Base-by-base conservation (phyloP, 768 basidiomycete genomes). In the Strobilomyces echinocephalus region DNA sequence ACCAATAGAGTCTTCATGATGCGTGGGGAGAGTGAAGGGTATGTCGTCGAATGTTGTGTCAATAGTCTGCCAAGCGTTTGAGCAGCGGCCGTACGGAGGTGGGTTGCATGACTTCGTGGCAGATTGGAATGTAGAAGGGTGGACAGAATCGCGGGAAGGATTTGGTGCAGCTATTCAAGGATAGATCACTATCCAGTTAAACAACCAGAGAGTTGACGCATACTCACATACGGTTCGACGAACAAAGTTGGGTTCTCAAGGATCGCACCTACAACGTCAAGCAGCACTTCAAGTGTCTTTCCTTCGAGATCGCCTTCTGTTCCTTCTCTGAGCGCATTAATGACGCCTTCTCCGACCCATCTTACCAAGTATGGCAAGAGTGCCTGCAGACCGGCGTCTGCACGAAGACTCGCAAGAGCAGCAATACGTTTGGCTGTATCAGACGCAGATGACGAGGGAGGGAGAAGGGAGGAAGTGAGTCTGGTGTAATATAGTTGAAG, bases 401-500 rank as follows among this genome's bases (percentile, higher is more conserved):
- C 81, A 49, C 92, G 75, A 60, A 99, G 72, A 64, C 91, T 94
- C 8, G 91, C 91, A 45, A 99, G 76, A 5, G 97, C 95, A 4
- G 97, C 97, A 0, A 83, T 81, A 3, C 94, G 83, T 64, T 93
- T 91, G 10, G 83, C 72, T 8, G 76, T 69, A 57, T 93, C 91
- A 6, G 71, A 60, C 21, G 57, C 43, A n/a, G 63, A 67, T 0
- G 60, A 54, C 12, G 64, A 62, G 34, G 48, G 45, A n/a, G 30
- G 41, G 35, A 94, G 74, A 4, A 97, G 77, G 15, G 89, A 88
- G 5, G 85, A 78, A 1, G 93, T 97, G 49, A 99, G 82, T 6
- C 95, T 85, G 2, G 87, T 85, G 64, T 97, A 98, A 69, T 98
- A 97, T 3, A 98, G 74, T 68, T 97, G 94, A 34, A 99, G 76